Base-by-base conservation (phyloP, 768 basidiomycete genomes). In the Leccinum arenicola region DNA sequence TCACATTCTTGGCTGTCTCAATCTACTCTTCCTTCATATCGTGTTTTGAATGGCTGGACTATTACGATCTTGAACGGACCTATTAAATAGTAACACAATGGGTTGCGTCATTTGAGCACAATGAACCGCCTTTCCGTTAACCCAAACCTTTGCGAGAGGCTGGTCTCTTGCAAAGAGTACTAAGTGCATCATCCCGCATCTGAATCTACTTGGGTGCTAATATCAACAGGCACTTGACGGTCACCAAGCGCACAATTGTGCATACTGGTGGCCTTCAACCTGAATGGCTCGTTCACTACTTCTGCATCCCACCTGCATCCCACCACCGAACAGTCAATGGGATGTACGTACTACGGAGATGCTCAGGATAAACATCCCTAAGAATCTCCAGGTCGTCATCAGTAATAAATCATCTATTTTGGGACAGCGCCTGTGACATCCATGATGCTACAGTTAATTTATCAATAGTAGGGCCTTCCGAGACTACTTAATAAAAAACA, bases 281-380 rank as follows among this genome's bases (percentile, higher is more conserved):
- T 2, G 97, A 98, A 87, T 99, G 95, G 95, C 86, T 99, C 51
- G 91, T 98, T 67, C 88, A 84, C 73, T 98, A 96, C 78, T 99
- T 98, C 77, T 96, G 94, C 25, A 27, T 27, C 25, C 25, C 25
- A 27, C 25, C 25, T 27, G 25, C 88, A 88, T 52, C 83, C 98
- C 61, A 98, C 96, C 3, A 95, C 95, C 8, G 96, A 98, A 66
- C 95, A 99, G 73, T 96, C 97, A 0, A 88, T 98, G 83, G 88
- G 86, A 6, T 98, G 94, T 74, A 78, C 98, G 76, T 87, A 98
- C 25, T 27, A 27, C 25, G 66, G 97, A 99, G 77, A 98, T 98
- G 97, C 83, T 99, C 55, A 82, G 87, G 51, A 85, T 95, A 67
- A 98, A 99, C 76, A 97, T 98, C 64, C 90, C 95, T 52, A 95